Conservation (phyloP, 2,329 filamentous ascomycete species). For the Claviceps digitariae region DNA sequence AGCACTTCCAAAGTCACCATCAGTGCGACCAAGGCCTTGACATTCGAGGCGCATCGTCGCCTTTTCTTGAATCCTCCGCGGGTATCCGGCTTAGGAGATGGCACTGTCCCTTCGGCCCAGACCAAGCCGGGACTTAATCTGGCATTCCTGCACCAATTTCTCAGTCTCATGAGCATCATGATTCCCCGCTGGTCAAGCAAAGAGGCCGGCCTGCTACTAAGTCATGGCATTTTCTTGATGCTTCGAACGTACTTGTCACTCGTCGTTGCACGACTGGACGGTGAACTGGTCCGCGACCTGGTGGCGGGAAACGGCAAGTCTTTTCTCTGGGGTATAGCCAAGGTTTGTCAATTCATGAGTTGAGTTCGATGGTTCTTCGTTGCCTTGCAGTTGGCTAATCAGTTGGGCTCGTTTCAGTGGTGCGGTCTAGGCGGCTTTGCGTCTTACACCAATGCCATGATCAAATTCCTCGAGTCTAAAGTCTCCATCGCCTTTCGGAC, state of each 20-base stretch:
- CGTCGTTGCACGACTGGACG: constrained; percentile 82
- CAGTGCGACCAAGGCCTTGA: constrained; percentile 76
- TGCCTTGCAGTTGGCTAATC: neutral
- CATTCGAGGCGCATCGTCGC: constrained; percentile 89
- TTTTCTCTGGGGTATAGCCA: constrained; percentile 78
- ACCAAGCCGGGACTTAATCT: constrained; percentile 91
- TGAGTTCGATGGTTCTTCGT: neutral
- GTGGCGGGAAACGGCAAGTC: constrained; percentile 86
- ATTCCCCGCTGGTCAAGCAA: constrained; percentile 92
- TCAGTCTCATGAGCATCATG: constrained; percentile 95
- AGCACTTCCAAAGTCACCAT: constrained; percentile 85
- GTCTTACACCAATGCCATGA: constrained; percentile 97
- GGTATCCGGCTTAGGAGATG: constrained; percentile 62
- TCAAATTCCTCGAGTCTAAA: constrained; percentile 96
- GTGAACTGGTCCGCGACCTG: constrained; percentile 88
- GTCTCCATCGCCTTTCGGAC: constrained; percentile 97
- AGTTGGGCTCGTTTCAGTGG: constrained; percentile 41
- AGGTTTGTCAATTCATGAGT: constrained; percentile 31
- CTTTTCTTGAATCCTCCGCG: constrained; percentile 85
- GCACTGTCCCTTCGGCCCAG: constrained; percentile 69
- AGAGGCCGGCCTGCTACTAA: constrained; percentile 78
- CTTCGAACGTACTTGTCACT: constrained; percentile 87
- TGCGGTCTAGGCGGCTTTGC: constrained; percentile 85
- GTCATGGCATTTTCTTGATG: constrained; percentile 81
- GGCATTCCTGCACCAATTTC: constrained; percentile 91